Percentiles rank a stretch among this genome's conserved stretches.
phyloP scores from a whole-genome alignment of 805 yeast genomes.

The Hanseniaspora vineae region DNA sequence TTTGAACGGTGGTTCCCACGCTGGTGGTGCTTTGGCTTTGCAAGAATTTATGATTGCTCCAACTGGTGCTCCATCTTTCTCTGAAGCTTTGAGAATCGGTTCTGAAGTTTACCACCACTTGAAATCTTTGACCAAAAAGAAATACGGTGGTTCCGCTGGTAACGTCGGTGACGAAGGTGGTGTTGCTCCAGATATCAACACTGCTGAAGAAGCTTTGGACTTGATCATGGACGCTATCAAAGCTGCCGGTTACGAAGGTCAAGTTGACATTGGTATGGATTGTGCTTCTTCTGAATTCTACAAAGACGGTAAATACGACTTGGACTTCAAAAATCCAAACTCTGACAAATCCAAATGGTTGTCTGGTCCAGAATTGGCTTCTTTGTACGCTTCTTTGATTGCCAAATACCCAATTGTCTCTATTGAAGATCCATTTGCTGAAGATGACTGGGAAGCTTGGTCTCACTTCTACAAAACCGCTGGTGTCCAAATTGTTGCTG shows the following conservation, averaged over 20 bases:
- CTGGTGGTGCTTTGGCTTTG: conserved; percentile 98
- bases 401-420: conserved; percentile 95
- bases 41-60: conserved; percentile 99
- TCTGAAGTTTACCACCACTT: conserved; percentile 96
- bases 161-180: conserved; percentile 99
- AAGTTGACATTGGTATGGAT: conserved; percentile 85
- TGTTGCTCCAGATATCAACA: conserved; percentile 94
- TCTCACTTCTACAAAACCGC: conserved; percentile 65
- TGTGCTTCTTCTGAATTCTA: conserved; percentile 96
- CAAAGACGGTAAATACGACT: conserved; percentile 93
- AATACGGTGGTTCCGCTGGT: conserved; percentile 97
- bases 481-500: conserved; percentile 88
- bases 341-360: conserved; percentile 87
- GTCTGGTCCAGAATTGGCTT: conserved; percentile 77
- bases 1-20: conserved; percentile 98
- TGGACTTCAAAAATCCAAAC: conserved; percentile 96
- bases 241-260: conserved; percentile 90
- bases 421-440: conserved; percentile 97
- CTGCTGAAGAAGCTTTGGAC: conserved; percentile 96
- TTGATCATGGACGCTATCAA: conserved; percentile 82
- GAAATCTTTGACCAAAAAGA: conserved; percentile 84
- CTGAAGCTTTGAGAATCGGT: conserved; percentile 95
- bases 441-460: conserved; percentile 99
- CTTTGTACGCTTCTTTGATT: conserved; percentile 66
- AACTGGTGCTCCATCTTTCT: conserved; percentile 75